These are phyloP conservation scores for Ustilago xerochloae DNA, from an alignment of 1,284 basidiomycete species.

Conservation along the genomic window DNA sequence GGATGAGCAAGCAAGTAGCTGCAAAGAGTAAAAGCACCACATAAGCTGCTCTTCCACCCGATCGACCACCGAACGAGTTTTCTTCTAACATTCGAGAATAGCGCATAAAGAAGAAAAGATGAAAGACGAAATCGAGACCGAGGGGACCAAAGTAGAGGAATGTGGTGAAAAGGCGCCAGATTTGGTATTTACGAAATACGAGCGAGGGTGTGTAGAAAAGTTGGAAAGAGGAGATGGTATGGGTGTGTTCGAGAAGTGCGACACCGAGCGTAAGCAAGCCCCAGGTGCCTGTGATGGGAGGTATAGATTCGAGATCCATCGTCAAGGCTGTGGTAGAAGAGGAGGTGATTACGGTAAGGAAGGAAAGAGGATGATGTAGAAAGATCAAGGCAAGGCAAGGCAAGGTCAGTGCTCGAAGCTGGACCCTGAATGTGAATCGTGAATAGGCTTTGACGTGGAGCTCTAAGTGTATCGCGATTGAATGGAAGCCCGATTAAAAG, in stretches of 20 bases:
- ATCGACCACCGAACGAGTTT: slow-evolving; percentile 86
- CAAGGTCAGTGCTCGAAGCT: no score
- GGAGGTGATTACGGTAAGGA: slow-evolving; percentile 1
- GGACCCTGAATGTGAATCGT: no score
- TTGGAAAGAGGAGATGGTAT: slow-evolving; percentile 55
- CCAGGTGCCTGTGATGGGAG: slow-evolving; percentile 64
- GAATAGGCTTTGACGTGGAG: slow-evolving; percentile 6
- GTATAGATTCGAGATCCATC: slow-evolving; percentile 63
- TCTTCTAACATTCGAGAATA: slow-evolving; percentile 96
- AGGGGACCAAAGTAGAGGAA: slow-evolving; percentile 96
- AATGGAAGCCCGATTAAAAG: no score
- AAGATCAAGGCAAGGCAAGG: neutral
- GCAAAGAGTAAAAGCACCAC: slow-evolving; percentile 87
- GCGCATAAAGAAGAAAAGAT: slow-evolving; percentile 98
- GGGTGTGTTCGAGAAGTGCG: slow-evolving; percentile 57
- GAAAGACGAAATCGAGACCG: slow-evolving; percentile 88
- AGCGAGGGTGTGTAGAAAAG: slow-evolving; percentile 62
- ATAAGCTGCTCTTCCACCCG: slow-evolving; percentile 84
- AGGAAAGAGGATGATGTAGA: neutral
- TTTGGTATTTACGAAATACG: slow-evolving; percentile 71
- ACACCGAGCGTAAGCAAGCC: slow-evolving; percentile 42
- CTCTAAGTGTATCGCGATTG: neutral
- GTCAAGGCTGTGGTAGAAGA: neutral
- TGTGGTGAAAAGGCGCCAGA: slow-evolving; percentile 87
- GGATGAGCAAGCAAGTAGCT: slow-evolving; percentile 74